Percentiles rank a stretch among this genome's conserved stretches.
phyloP scores from a whole-genome alignment of 2,329 filamentous ascomycete species.

The Pseudocercospora musae region DNA sequence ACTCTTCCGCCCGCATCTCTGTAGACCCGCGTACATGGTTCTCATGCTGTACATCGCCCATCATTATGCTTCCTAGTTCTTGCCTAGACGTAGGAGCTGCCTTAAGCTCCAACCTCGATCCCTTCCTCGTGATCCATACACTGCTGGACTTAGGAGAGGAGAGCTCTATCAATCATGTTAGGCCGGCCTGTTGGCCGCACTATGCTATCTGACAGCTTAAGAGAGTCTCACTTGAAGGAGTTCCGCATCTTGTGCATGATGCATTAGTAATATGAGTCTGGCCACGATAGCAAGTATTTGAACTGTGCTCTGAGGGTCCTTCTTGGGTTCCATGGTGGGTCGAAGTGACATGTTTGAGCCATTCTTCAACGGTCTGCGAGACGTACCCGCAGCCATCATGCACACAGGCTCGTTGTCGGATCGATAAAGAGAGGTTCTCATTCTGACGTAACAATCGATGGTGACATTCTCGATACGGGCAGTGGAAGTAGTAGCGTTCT shows the following conservation, averaged over 20 bases:
- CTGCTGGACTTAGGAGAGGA: neutral
- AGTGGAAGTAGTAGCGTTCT: constrained; percentile 14
- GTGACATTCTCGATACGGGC: constrained; percentile 11
- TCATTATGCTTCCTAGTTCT: neutral
- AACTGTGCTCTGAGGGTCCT: neutral
- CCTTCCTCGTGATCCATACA: constrained; percentile 1
- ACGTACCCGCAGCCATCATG: constrained; percentile 20
- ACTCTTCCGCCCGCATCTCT: constrained; percentile 7
- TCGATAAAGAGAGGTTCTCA: constrained; percentile 10
- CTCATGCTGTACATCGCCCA: neutral
- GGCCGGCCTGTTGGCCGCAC: neutral
- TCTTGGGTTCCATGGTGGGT: constrained; percentile 8
- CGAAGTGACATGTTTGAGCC: constrained; percentile 15
- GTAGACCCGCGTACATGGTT: constrained; percentile 11
- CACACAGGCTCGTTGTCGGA: constrained; percentile 14
- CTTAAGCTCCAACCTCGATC: neutral
- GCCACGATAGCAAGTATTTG: neutral
- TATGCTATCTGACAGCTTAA: neutral
- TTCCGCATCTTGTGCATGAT: neutral
- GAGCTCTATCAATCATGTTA: neutral
- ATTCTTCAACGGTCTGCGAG: constrained; percentile 14
- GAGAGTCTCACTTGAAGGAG: constrained; percentile 1
- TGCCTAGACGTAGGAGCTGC: neutral
- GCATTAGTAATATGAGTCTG: neutral
- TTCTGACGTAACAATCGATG: constrained; percentile 11